These are phyloP conservation scores for Zea luxurians DNA, from an alignment of 176 grass and related monocot genomes.

Conservation along the genomic window DNA sequence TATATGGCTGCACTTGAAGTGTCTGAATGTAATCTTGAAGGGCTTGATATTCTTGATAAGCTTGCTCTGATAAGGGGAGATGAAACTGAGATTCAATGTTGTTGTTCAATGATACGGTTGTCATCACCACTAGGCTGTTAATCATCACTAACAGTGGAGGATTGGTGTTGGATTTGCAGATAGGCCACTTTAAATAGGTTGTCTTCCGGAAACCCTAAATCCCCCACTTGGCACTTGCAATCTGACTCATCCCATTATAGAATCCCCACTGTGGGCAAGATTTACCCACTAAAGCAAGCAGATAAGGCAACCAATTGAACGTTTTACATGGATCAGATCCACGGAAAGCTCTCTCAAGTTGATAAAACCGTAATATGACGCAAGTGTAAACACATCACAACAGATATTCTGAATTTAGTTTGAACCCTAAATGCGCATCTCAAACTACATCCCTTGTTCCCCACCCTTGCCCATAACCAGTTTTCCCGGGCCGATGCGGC, in stretches of 20 bases:
- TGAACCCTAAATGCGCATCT: conserved; percentile 13
- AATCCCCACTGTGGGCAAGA: not conserved
- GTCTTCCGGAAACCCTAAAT: conserved; percentile 4
- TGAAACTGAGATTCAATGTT: too few species aligned
- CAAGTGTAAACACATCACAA: conserved; percentile 10
- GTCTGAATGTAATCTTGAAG: too few species aligned
- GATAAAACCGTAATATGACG: conserved; percentile 15
- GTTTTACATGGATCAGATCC: conserved; percentile 5
- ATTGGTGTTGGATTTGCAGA: not conserved
- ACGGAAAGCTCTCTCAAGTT: not conserved
- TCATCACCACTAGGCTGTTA: not conserved
- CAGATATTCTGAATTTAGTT: not conserved
- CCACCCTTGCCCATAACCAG: not conserved
- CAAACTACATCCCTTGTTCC: not conserved
- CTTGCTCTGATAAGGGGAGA: too few species aligned
- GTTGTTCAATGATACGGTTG: not conserved
- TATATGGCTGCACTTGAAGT: too few species aligned
- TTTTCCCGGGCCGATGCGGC: not conserved
- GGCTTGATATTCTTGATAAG: too few species aligned
- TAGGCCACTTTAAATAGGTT: not conserved
- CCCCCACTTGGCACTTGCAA: not conserved
- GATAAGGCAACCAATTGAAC: conserved; percentile 17
- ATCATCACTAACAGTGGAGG: not conserved
- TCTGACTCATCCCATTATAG: not conserved
- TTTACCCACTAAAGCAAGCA: not conserved